phyloP scores from a whole-genome alignment of 73 alveolate genomes.

The Paramecium primaurelia region DNA sequence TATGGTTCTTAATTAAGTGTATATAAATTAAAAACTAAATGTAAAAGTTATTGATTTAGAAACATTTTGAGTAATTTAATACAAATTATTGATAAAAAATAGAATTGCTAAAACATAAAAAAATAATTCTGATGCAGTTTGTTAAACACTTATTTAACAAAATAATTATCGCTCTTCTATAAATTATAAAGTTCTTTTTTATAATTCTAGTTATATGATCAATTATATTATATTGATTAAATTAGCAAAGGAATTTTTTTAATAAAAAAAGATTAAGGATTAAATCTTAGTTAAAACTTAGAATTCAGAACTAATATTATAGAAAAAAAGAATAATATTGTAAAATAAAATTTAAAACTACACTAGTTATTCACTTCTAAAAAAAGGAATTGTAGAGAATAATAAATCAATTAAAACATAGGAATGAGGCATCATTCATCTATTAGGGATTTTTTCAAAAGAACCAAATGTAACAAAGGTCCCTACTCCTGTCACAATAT shows the following conservation, averaged over 20 bases:
- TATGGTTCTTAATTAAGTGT: not conserved
- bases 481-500: conserved; percentile 85
- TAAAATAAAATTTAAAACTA: too few relatives aligned
- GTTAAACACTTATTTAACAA: not conserved
- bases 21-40: not conserved
- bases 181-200: too few relatives aligned
- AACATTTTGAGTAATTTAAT: not conserved
- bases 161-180: too few relatives aligned
- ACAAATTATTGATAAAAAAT: not conserved
- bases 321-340: too few relatives aligned
- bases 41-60: not conserved
- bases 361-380: too few relatives aligned
- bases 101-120: not conserved
- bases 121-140: not conserved
- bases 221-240: too few relatives aligned
- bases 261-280: too few relatives aligned
- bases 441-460: conserved; percentile 64
- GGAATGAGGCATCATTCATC: not conserved
- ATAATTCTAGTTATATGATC: too few relatives aligned
- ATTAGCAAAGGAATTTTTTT: too few relatives aligned
- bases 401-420: not conserved
- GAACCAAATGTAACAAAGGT: conserved; percentile 80
- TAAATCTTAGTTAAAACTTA: too few relatives aligned
- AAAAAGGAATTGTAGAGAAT: not conserved
- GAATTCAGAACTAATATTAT: too few relatives aligned